These are phyloP conservation scores for Aspergillus biplanus DNA, from an alignment of 495 filamentous ascomycete species.

Conservation along the genomic window DNA sequence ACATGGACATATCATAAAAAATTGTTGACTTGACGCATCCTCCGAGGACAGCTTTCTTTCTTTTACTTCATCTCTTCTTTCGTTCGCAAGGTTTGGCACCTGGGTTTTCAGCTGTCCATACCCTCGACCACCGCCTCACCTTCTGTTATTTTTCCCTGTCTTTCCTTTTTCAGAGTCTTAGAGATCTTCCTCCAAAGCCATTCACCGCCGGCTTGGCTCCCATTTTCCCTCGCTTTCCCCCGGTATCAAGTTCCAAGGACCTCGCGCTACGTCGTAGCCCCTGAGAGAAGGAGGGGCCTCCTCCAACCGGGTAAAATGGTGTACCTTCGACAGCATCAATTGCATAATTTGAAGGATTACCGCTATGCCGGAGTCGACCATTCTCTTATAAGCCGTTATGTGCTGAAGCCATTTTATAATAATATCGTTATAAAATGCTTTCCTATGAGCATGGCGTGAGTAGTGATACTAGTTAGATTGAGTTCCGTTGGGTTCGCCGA, in stretches of 20 bases:
- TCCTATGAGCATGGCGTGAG: constrained; percentile 91
- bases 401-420: constrained; percentile 97
- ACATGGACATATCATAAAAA: constrained; percentile 2
- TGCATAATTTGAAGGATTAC: constrained; percentile 87
- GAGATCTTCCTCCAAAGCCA: background rate
- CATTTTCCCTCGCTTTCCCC: background rate
- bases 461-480: constrained; percentile 31
- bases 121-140: constrained; percentile 2
- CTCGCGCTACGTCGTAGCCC: background rate
- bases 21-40: background rate
- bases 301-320: constrained; percentile 57
- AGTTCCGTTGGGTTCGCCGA: constrained; percentile 22
- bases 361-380: constrained; percentile 91
- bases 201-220: constrained; percentile 11
- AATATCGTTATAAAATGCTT: constrained; percentile 92
- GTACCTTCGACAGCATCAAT: constrained; percentile 89
- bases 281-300: constrained; percentile 1
- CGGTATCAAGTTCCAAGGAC: background rate
- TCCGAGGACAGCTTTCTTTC: background rate
- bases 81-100: background rate
- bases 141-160: constrained; percentile 1
- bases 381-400: constrained; percentile 83
- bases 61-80: constrained; percentile 2
- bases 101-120: background rate
- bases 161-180: background rate